These are phyloP conservation scores for Exophiala xenobiotica DNA, from an alignment of 2,329 filamentous ascomycete species.

Conservation along the genomic window DNA sequence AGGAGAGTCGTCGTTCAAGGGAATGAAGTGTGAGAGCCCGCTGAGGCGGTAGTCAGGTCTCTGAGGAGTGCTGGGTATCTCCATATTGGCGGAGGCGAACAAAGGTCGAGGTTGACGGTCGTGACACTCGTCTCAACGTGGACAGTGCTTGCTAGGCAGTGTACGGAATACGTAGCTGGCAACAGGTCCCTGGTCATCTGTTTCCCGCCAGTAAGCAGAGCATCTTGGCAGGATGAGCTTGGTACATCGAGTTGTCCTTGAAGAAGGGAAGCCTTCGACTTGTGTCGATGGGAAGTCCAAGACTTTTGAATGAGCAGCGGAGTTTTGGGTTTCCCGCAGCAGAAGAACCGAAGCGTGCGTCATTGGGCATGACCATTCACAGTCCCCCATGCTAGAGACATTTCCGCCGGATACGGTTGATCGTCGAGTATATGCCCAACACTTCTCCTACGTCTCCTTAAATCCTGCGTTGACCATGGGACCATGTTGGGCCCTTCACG, in stretches of 20 bases:
- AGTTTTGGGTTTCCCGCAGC: constrained; percentile 1
- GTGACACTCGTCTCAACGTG: background rate
- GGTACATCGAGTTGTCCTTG: too few relatives aligned
- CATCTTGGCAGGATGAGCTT: background rate
- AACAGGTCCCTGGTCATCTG: background rate
- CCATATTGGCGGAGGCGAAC: constrained; percentile 2
- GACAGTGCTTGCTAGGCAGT: background rate
- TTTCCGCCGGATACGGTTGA: too few relatives aligned
- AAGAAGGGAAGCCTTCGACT: too few relatives aligned
- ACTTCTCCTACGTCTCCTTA: too few relatives aligned
- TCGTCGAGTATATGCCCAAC: too few relatives aligned
- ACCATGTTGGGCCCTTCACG: too few relatives aligned
- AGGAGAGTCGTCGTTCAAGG: constrained; percentile 37
- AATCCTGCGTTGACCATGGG: too few relatives aligned
- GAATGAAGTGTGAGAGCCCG: constrained; percentile 30
- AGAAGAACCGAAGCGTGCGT: too few relatives aligned
- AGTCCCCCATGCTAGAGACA: too few relatives aligned
- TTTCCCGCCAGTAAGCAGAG: background rate
- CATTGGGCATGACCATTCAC: too few relatives aligned
- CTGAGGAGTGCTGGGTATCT: constrained; percentile 12
- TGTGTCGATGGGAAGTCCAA: background rate
- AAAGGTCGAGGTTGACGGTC: background rate
- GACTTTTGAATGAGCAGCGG: background rate
- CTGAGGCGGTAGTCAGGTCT: constrained; percentile 26
- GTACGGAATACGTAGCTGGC: background rate